These are phyloP conservation scores for Penicillium olsonii DNA, from an alignment of 2,329 filamentous ascomycete species.

Conservation along the genomic window DNA sequence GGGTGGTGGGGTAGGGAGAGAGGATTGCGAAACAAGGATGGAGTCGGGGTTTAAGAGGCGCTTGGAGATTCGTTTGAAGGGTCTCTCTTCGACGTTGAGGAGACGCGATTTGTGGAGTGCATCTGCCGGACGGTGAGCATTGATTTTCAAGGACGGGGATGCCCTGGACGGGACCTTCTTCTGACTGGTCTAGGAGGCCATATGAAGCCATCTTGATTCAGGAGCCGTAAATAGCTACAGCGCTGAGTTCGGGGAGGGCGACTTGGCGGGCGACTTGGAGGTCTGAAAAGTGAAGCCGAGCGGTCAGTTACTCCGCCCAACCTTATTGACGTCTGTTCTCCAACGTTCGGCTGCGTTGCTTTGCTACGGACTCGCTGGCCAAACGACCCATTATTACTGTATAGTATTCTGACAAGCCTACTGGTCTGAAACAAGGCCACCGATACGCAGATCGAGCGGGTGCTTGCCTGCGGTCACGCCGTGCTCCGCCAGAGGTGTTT, in stretches of 20 bases:
- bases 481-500: constrained; percentile 12
- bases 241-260: not conserved
- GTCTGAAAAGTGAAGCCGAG: constrained; percentile 25
- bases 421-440: not conserved
- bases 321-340: constrained; percentile 5
- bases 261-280: not conserved
- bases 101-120: constrained; percentile 85
- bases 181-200: constrained; percentile 70
- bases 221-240: constrained; percentile 3
- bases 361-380: not conserved
- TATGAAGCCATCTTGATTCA: constrained; percentile 55
- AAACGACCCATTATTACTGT: not conserved
- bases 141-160: constrained; percentile 9
- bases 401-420: not conserved
- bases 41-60: constrained; percentile 71
- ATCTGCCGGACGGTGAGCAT: constrained; percentile 50
- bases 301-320: constrained; percentile 18
- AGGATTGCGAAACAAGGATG: constrained; percentile 58
- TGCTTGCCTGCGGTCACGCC: constrained; percentile 16
- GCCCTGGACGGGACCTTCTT: constrained; percentile 46
- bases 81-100: constrained; percentile 86
- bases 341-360: constrained; percentile 4
- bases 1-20: constrained; percentile 67
- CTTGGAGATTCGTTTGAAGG: constrained; percentile 85
- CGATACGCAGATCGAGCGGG: constrained; percentile 4